A percentile compares a stretch with the other conserved stretches of the same genome.
phyloP scores from a whole-genome alignment of 768 basidiomycete species.

The Amanita muscaria region DNA sequence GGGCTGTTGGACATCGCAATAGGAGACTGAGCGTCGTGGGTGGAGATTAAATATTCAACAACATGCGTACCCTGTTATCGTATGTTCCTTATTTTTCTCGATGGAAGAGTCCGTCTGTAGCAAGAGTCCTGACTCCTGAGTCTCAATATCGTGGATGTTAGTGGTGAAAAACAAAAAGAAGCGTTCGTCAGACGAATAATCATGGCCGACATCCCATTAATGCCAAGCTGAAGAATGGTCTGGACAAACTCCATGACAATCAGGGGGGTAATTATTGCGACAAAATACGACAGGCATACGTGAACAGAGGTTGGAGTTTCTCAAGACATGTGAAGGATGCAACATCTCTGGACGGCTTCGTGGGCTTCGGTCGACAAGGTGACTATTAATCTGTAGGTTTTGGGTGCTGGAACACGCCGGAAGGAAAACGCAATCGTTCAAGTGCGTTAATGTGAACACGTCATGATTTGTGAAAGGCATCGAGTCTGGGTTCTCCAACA shows the following conservation, averaged over 20 bases:
- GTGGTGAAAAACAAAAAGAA: conserved; percentile 89
- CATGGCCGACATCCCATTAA: conserved; percentile 46
- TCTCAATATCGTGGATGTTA: conserved; percentile 96
- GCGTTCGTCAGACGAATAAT: conserved; percentile 69
- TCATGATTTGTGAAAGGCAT: too few relatives aligned
- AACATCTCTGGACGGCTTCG: conserved; percentile 85
- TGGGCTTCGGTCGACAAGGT: conserved; percentile 99
- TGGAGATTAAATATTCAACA: too few relatives aligned
- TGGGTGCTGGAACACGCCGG: too few relatives aligned
- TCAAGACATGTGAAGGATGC: conserved; percentile 84
- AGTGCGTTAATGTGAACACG: too few relatives aligned
- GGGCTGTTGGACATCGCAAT: not conserved
- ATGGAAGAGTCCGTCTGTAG: conserved; percentile 1
- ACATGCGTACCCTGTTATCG: conserved; percentile 95
- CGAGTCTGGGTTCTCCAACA: too few relatives aligned
- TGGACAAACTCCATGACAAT: conserved; percentile 67
- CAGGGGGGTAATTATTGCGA: conserved; percentile 79
- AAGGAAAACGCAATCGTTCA: too few relatives aligned
- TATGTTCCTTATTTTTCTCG: conserved; percentile 34
- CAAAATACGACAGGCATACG: conserved; percentile 84
- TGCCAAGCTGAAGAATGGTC: conserved; percentile 73
- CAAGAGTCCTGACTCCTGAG: conserved; percentile 83
- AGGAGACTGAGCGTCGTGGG: too few relatives aligned
- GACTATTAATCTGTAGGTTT: too few relatives aligned
- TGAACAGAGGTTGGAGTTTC: conserved; percentile 94